Evolutionary conservation across 1,139 yeast genomes (phyloP), one percentile per base, ranked within the genome.

Genomic region (Pichia sp.): DNA sequence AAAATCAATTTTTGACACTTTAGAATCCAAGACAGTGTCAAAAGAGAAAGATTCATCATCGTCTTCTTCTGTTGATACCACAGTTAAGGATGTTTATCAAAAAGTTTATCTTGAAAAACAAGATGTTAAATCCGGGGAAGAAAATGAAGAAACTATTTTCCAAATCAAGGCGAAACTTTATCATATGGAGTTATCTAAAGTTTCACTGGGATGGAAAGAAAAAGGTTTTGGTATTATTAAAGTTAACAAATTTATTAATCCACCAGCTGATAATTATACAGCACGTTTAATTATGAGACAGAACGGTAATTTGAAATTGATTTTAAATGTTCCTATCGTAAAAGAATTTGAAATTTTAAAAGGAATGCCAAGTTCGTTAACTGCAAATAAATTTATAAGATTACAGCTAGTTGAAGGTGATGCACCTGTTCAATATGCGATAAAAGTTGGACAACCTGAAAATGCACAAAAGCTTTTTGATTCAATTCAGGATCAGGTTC

Each of bases 171-270:
- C 94, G 13, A 87, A 89, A 58, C 66, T 91, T 16, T 93, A 88
- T 58, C 86, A 80, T 39, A 66, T 87, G 50, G 79, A 83, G 51
- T 65, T 89, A 31, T 65, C 80, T 1, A 71, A 76, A 31, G 71
- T 83, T 1, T 61, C 72, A 11, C 76, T 72, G 22, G 96, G 96
- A 2, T 93, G 99, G 98, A 91, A 85, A 60, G 98, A 93, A 62
- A 76, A 95, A 54, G 99, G 98, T 15, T 72, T 83, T 31, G 99
- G 99, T 1, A 74, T 79, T 5, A 65, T 93, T 15, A 95, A 86
- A 60, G 74, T 93, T 30, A 91, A 91, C 61, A 74, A 74, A 47
- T 63, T 69, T n/a, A 55, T 59, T 20, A 54, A 54, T 4, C 65
- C 65, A 35, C 57, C 63, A 5, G 50, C 53, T 1, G 47, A 47